A percentile compares a stretch with the other conserved stretches of the same genome.
Conservation (phyloP, 495 filamentous ascomycete species). For the Hypoxylon subgilvum region DNA sequence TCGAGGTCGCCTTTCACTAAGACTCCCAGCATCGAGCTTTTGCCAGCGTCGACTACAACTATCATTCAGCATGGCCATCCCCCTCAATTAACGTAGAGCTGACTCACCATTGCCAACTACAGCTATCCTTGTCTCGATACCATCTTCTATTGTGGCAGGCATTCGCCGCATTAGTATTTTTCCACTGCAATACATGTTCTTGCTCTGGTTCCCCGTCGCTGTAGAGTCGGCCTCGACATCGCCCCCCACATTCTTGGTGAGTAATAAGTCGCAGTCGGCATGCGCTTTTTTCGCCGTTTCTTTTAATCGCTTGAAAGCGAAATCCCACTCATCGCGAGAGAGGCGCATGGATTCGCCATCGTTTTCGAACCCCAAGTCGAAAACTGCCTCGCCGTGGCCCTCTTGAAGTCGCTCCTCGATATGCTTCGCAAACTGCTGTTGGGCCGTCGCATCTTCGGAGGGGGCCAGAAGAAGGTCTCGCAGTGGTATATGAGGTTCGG, state of each 20-base stretch:
- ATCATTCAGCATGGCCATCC: conserved; percentile 2
- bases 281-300: conserved; percentile 68
- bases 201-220: conserved; percentile 53
- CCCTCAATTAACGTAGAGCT: background rate
- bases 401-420: conserved; percentile 75
- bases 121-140: conserved; percentile 95
- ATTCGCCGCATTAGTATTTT: conserved; percentile 82
- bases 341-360: conserved; percentile 91
- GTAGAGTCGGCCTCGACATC: conserved; percentile 66
- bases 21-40: conserved; percentile 95
- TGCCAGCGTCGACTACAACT: conserved; percentile 82
- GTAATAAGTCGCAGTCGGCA: conserved; percentile 77
- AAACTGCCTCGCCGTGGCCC: conserved; percentile 87
- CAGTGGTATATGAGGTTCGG: conserved; percentile 68
- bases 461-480: conserved; percentile 77
- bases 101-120: conserved; percentile 86
- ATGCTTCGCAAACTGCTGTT: conserved; percentile 65
- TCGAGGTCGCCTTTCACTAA: conserved; percentile 94
- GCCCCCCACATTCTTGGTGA: conserved; percentile 90
- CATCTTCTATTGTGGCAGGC: conserved; percentile 77
- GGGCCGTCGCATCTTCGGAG: conserved; percentile 59
- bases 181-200: conserved; percentile 73
- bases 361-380: conserved; percentile 91
- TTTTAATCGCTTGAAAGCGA: conserved; percentile 71
- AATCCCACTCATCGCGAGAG: conserved; percentile 76